Conservation (phyloP, 306 rosid species). For the Lablab purpureus region DNA sequence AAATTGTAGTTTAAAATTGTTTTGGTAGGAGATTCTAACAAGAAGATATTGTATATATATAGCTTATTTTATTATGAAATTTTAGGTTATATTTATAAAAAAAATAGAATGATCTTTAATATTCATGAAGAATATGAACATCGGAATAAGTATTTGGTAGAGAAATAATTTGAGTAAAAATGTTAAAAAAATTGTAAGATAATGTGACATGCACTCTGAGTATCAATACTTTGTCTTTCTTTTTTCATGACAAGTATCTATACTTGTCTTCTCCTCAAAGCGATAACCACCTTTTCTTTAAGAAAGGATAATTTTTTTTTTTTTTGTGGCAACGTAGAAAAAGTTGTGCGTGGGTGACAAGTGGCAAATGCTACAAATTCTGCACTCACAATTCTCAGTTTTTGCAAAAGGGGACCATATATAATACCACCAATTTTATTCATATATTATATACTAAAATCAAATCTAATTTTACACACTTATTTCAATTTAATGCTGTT, state of each 20-base stretch:
- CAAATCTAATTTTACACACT: too few relatives aligned
- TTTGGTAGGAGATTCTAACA: too few relatives aligned
- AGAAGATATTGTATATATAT: too few relatives aligned
- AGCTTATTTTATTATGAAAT: too few relatives aligned
- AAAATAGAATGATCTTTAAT: too few relatives aligned
- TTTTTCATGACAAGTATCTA: not conserved
- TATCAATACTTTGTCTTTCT: not conserved
- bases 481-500: too few relatives aligned
- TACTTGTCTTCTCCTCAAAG: conserved; percentile 36
- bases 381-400: not conserved
- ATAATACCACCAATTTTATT: not conserved
- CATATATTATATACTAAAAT: not conserved
- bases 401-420: conserved; percentile 25
- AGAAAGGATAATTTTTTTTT: not conserved
- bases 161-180: too few relatives aligned
- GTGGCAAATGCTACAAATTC: not conserved
- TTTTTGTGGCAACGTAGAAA: not conserved
- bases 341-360: conserved; percentile 11
- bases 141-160: too few relatives aligned
- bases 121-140: too few relatives aligned
- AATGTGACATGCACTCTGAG: not conserved
- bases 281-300: not conserved
- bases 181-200: not conserved
- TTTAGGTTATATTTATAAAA: too few relatives aligned
- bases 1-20: too few relatives aligned